Base-by-base conservation (phyloP, 495 filamentous ascomycete species). In the Lepidopterella palustris region DNA sequence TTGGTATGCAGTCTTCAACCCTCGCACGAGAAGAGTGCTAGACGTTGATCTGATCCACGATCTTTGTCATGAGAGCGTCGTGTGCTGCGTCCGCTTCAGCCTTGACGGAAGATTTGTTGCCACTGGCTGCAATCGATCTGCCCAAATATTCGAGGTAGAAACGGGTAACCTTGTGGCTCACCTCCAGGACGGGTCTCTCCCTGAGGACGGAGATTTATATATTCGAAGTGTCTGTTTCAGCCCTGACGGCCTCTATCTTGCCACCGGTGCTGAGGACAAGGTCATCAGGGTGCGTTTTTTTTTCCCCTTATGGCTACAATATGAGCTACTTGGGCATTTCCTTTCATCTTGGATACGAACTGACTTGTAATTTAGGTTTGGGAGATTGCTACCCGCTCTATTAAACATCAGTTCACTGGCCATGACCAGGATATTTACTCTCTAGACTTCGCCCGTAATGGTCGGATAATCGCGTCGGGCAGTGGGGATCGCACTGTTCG, bases 351-450 rank as follows among this genome's bases (percentile, higher is more conserved):
- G 9, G 8, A 24, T 47, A 5, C 28, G 35, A 49, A 39, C 15
- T 23, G 21, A 28, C 3, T 31, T 35, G 40, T 61, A 40, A 59
- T 25, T 13, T 54, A 75, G 72, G 73, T 76, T 5, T 76, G 74
- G 74, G 74, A 76, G 55, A 76, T 76, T 49, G 55, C 55, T 3
- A 58, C 20, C 28, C 65, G 70, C 25, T 54, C 56, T 0, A 74
- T 76, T 55, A 73, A 69, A 29, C 64, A 72, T 49, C 61, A 64
- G 42, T 76, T 76, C 59, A 59, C 67, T 8, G 74, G 74, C 25
- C 74, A 76, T 62, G 74, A 76, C 39, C 74, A 76, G 53, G 74
- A 76, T 60, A 76, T 76, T 57, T 76, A 76, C 61, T 71, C 67
- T 5, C 66, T 76, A 40, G 74, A 76, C 68, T 76, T 73, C 56